Evolutionary conservation across 1,139 yeast species (phyloP), one percentile per base, ranked within the genome.

Genomic region (Kodamaea suecica): DNA sequence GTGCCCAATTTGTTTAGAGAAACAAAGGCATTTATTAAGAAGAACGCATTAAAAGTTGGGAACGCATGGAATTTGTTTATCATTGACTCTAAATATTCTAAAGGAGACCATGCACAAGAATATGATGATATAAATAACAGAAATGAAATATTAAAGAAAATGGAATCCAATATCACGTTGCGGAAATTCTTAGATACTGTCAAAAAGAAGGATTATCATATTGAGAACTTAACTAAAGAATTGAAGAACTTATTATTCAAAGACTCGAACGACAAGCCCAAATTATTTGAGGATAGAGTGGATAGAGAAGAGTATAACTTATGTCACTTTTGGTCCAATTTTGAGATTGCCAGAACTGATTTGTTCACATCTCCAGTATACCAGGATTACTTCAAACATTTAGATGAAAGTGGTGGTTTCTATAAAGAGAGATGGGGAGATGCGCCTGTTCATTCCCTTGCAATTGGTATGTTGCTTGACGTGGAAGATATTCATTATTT

Each of bases 391-490:
- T 85, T 84, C 54, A 60, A 78, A 24, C 76, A 69, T 44, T 59
- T 88, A 36, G 96, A 88, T 38, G 37, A 57, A 9, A 68, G 80
- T 9, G 87, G 90, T 7, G 97, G 97, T 0, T 88, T 88, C 52
- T 86, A 79, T 70, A 72, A 73, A 35, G 96, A 88, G 55, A 63
- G 96, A 51, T 88, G 96, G 96, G 97, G 97, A 1, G 97, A 88
- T 66, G 96, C 96, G 0, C 95, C 96, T 0, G 78, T 88, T 2
- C 97, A 87, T 56, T 82, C 95, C 2, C 62, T 88, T 15, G 97
- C 92, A 0, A 73, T 84, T 5, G 94, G 87, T 0, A 69, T 88
- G 73, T 66, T 83, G 50, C 61, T 87, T 30, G 71, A 81, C 36
- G 55, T 80, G 2, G 64, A 75, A 4, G 86, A 87, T 39, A 66